Percentiles rank a stretch among this genome's conserved stretches.
Evolutionary conservation across 768 basidiomycete genomes (phyloP).

Genomic region (Rubroboletus satanas): DNA sequence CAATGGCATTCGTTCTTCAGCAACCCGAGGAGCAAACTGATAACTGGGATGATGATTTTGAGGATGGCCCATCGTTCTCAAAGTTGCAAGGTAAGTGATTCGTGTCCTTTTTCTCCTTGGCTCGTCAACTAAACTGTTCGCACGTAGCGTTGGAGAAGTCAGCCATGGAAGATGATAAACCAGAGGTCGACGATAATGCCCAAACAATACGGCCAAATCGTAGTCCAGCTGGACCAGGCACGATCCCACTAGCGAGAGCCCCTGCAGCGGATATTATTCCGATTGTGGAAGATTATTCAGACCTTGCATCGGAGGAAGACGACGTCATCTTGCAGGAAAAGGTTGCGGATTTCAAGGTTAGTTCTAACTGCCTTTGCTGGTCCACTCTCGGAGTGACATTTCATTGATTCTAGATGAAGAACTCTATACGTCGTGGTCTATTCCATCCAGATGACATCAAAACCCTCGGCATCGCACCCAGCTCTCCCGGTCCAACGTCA

Average conservation of each 20-base stretch:
- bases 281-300: constrained; percentile 90
- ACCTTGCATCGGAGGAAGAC: constrained; percentile 77
- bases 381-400: not conserved
- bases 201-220: constrained; percentile 75
- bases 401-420: constrained; percentile 52
- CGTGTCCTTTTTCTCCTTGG: not conserved
- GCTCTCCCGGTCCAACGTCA: constrained; percentile 57
- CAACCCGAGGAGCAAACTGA: constrained; percentile 85
- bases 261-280: constrained; percentile 60
- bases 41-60: constrained; percentile 99
- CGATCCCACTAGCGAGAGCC: constrained; percentile 54
- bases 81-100: constrained; percentile 60
- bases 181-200: constrained; percentile 65
- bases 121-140: not conserved
- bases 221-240: constrained; percentile 55
- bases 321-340: constrained; percentile 68
- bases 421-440: constrained; percentile 65
- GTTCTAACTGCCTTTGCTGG: constrained; percentile 6
- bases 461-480: constrained; percentile 54
- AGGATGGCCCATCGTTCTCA: constrained; percentile 84
- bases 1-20: constrained; percentile 61
- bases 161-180: constrained; percentile 51
- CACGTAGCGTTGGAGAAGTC: constrained; percentile 59
- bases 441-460: constrained; percentile 91
- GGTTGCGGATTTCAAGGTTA: constrained; percentile 79